Conservation (phyloP, 495 filamentous ascomycete species). For the Neurospora africana region DNA sequence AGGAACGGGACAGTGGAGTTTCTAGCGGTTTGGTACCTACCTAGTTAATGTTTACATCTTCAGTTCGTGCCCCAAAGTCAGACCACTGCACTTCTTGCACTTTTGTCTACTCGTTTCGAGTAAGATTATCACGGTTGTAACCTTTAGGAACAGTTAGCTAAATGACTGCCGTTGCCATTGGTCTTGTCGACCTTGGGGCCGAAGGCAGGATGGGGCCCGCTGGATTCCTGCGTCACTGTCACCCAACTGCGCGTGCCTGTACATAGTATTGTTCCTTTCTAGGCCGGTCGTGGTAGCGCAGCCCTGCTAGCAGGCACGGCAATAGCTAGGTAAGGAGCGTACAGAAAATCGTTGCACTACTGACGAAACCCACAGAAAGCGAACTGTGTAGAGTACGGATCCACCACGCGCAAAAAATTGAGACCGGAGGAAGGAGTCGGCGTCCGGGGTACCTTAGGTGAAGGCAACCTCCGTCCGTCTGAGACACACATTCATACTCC, state of each 20-base stretch:
- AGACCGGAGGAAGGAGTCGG: not conserved
- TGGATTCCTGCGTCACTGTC: not conserved
- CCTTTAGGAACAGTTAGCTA: not conserved
- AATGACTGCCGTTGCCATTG: not conserved
- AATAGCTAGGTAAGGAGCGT: not conserved
- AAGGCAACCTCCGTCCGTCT: not conserved
- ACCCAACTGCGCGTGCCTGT: not conserved
- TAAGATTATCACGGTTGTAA: not conserved
- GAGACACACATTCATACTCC: not conserved
- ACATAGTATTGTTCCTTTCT: not conserved
- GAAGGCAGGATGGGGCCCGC: not conserved
- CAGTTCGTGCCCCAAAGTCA: not conserved
- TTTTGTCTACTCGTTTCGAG: not conserved
- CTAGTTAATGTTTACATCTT: not conserved
- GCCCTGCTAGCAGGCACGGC: not conserved
- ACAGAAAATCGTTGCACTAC: not conserved
- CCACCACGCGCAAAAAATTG: not conserved
- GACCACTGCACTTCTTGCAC: not conserved
- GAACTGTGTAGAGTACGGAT: not conserved
- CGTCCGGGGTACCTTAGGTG: not conserved
- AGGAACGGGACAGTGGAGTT: not conserved
- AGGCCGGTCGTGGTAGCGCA: not conserved
- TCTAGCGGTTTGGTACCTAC: not conserved
- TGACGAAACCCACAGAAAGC: not conserved
- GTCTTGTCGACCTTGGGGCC: not conserved